A percentile compares a stretch with the other conserved stretches of the same genome.
These are phyloP conservation scores for Barnettozyma pratensis DNA, from an alignment of 805 yeast species.

Conservation along the genomic window DNA sequence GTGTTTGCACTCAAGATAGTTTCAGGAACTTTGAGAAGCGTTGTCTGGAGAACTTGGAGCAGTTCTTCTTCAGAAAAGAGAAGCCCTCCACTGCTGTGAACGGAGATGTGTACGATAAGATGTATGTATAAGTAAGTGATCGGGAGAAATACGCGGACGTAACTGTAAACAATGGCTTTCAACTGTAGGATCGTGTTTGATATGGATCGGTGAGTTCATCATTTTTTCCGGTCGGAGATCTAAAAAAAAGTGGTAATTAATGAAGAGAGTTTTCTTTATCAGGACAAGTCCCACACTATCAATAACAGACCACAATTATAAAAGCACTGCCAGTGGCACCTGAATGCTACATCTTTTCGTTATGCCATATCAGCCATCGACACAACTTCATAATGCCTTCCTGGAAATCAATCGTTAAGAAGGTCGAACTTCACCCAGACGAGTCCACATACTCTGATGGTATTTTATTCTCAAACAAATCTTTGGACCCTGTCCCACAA, in stretches of 20 bases:
- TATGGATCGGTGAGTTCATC: too few species aligned
- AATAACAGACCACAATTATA: too few species aligned
- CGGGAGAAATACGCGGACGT: too few species aligned
- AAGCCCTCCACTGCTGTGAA: slow-evolving; percentile 29
- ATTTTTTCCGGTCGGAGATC: too few species aligned
- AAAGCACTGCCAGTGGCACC: too few species aligned
- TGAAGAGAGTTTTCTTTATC: too few species aligned
- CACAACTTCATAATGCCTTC: not conserved
- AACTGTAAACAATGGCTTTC: too few species aligned
- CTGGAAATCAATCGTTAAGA: slow-evolving; percentile 5
- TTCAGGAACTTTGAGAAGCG: slow-evolving; percentile 33
- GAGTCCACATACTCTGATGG: slow-evolving; percentile 21
- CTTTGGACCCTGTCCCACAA: slow-evolving; percentile 60
- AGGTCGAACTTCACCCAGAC: slow-evolving; percentile 16
- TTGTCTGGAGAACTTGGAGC: slow-evolving; percentile 33
- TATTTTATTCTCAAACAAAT: slow-evolving; percentile 49
- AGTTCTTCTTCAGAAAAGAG: slow-evolving; percentile 30
- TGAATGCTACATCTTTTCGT: too few species aligned
- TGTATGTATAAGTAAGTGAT: too few species aligned
- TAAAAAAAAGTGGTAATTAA: too few species aligned
- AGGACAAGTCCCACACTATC: too few species aligned
- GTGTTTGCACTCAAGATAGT: slow-evolving; percentile 32
- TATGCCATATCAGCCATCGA: not conserved
- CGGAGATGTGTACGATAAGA: slow-evolving; percentile 9
- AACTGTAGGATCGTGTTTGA: too few species aligned